A percentile compares a stretch with the other conserved stretches of the same genome.
phyloP scores from a whole-genome alignment of 2,329 filamentous ascomycete species.

The Aspergillus felis region DNA sequence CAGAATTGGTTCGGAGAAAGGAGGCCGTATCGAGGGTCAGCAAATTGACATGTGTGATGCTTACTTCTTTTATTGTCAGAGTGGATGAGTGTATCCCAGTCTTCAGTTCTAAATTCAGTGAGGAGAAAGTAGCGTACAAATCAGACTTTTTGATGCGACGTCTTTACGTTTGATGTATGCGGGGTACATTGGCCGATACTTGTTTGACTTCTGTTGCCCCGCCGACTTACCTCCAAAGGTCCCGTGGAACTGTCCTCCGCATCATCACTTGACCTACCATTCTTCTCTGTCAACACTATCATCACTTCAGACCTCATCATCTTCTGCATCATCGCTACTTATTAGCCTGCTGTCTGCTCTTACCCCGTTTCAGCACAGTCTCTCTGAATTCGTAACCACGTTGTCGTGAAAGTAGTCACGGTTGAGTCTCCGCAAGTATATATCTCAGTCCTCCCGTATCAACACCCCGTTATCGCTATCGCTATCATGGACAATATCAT shows the following conservation, averaged over 20 bases:
- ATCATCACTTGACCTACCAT: constrained; percentile 17
- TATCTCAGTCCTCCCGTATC: neutral
- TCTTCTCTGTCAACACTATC: constrained; percentile 8
- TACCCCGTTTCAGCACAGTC: neutral
- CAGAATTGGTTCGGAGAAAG: neutral
- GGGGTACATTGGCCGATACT: neutral
- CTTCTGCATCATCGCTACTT: neutral
- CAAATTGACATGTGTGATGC: neutral
- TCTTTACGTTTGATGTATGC: neutral
- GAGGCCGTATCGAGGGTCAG: neutral
- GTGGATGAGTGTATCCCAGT: neutral
- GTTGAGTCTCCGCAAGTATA: neutral
- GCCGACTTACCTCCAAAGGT: neutral
- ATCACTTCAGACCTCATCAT: neutral
- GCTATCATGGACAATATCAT: constrained; percentile 12
- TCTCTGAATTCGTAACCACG: neutral
- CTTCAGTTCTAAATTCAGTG: neutral
- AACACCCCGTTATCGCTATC: constrained; percentile 2
- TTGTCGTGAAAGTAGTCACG: neutral
- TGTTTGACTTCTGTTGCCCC: neutral
- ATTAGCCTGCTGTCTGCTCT: neutral
- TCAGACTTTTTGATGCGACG: neutral
- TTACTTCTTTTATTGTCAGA: neutral
- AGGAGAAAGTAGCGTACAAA: neutral
- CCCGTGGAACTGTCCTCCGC: constrained; percentile 12